Evolutionary conservation across 139 green algal genomes (phyloP), one percentile per base, ranked within the genome.

Genomic region (Volvox africanus): DNA sequence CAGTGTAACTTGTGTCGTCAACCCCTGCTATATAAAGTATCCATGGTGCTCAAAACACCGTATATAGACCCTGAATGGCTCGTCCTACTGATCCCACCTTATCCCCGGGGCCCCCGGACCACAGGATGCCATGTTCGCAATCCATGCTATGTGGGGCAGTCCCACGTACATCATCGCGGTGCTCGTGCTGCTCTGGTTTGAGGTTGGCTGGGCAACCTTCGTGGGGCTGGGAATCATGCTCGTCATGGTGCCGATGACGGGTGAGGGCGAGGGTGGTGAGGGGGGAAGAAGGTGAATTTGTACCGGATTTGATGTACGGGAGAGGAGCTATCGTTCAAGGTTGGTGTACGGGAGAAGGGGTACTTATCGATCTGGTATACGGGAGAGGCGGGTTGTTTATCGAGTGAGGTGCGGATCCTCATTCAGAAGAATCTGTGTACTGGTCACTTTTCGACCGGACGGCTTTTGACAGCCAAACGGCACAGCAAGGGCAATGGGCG

Each of bases 141-240:
- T 97, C 61, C 95, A 97, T 88, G 89, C 88, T 30, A 83, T 97
- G 71, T 98, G 95, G 95, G 93, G 92, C 36, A 93, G 92, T 1
- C 97, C 97, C 20, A 67, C 94, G 32, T 96, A 95, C 89, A 96
- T 99, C 82, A 92, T 98, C 13, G 94, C 94, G 0, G 94, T 97
- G 26, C 87, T 99, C 77, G 88, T 92, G 6, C 93, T 99, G 80
- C 95, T 99, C 37, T 98, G 96, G 89, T 96, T 97, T 82, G 94
- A 98, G 87, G 94, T 96, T 75, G 78, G 78, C 13, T 99, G 97
- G 97, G 94, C 94, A 26, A 97, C 97, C 12, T 97, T 99, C 91
- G 95, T 99, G 67, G 98, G 98, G 2, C 93, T 99, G 89, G 96
- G 87, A 55, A 94, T 98, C 76, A 95, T 98, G 82, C 80, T 99